These are phyloP conservation scores for Auriculariales sp. DNA, from an alignment of 768 basidiomycete genomes.

Conservation along the genomic window DNA sequence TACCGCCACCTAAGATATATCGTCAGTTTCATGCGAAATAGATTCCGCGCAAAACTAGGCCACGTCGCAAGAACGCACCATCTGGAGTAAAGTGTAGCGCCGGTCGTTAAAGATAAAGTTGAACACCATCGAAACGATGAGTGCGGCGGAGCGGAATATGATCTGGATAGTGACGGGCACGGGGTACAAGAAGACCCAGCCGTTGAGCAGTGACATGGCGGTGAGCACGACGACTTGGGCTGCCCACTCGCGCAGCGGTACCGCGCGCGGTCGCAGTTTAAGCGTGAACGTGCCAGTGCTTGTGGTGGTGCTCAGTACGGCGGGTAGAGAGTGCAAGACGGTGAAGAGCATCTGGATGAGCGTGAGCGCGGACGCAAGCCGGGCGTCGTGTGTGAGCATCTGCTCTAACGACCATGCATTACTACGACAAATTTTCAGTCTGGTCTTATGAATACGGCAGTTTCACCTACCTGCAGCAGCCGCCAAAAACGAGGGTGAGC, in stretches of 20 bases:
- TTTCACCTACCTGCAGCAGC: constrained; percentile 63
- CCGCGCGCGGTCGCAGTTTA: constrained; percentile 45
- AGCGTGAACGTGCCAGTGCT: no score
- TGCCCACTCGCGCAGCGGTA: constrained; percentile 55
- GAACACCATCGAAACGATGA: constrained; percentile 6
- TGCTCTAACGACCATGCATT: constrained; percentile 73
- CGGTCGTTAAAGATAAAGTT: constrained; percentile 7
- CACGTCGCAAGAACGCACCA: no score
- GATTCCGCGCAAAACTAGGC: no score
- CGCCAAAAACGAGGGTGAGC: constrained; percentile 57
- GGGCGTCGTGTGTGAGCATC: constrained; percentile 51
- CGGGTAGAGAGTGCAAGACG: constrained; percentile 47
- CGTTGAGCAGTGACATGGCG: constrained; percentile 58
- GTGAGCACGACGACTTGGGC: constrained; percentile 57
- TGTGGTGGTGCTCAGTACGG: constrained; percentile 30
- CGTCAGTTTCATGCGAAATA: not conserved
- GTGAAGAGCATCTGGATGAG: constrained; percentile 79
- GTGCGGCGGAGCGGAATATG: constrained; percentile 74
- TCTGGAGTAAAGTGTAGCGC: not conserved
- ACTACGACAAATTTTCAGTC: constrained; percentile 22
- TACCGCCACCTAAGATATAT: constrained; percentile 54
- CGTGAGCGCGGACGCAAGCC: constrained; percentile 65
- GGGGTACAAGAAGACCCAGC: constrained; percentile 64
- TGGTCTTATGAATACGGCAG: constrained; percentile 4
- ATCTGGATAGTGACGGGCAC: constrained; percentile 71